phyloP scores from a whole-genome alignment of 495 filamentous ascomycete genomes.

The Xylaria castorea region DNA sequence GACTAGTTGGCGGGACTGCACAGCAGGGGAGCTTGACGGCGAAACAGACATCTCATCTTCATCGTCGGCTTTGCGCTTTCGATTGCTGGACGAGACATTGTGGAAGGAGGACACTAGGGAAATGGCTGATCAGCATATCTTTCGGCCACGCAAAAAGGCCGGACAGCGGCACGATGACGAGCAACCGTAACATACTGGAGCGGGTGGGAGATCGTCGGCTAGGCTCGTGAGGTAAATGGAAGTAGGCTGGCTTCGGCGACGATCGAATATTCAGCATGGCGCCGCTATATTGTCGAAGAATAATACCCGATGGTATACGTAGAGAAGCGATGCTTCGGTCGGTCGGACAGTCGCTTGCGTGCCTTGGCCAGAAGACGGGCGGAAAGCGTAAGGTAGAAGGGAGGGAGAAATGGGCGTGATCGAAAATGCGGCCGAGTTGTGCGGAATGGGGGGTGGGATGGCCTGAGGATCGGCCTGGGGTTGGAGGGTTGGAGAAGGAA shows the following conservation, averaged over 20 bases:
- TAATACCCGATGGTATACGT: constrained; percentile 4
- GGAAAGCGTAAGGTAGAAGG: constrained; percentile 6
- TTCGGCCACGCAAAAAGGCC: background rate
- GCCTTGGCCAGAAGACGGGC: background rate
- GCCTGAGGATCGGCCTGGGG: constrained; percentile 18
- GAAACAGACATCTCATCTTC: constrained; percentile 91
- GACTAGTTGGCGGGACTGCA: constrained; percentile 65
- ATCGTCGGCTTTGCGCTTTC: constrained; percentile 91
- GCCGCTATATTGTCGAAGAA: constrained; percentile 24
- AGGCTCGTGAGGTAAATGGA: constrained; percentile 78
- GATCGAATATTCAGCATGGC: constrained; percentile 58
- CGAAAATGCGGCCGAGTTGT: constrained; percentile 27
- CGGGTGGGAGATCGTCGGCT: constrained; percentile 73
- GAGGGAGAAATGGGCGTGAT: constrained; percentile 21
- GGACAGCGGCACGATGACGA: constrained; percentile 11
- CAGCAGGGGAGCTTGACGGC: constrained; percentile 78
- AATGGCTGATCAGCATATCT: constrained; percentile 33
- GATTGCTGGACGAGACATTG: constrained; percentile 58
- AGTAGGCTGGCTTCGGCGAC: constrained; percentile 67
- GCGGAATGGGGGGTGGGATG: constrained; percentile 27
- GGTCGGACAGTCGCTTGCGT: constrained; percentile 6
- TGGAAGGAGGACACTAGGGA: constrained; percentile 60
- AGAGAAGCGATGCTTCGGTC: background rate
- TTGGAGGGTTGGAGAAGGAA: background rate
- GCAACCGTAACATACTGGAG: constrained; percentile 61